Conservation (phyloP, 371 early-diverging fungal genomes). For the Saksenaea vasiformis region DNA sequence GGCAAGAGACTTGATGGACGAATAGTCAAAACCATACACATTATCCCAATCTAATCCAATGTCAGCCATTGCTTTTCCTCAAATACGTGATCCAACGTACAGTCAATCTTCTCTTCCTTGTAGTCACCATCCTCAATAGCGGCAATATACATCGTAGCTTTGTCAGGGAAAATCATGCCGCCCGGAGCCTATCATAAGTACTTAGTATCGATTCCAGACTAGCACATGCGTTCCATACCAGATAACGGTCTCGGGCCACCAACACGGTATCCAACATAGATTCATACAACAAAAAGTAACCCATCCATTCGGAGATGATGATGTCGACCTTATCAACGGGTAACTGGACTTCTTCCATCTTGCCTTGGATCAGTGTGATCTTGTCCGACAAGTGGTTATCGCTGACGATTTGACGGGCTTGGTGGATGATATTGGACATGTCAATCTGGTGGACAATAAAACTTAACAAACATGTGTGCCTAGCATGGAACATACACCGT, state of each 20-base stretch:
- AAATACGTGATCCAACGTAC: conserved; percentile 28
- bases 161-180: conserved; percentile 92
- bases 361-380: conserved; percentile 89
- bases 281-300: conserved; percentile 97
- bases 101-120: conserved; percentile 92
- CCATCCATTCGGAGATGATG: conserved; percentile 99
- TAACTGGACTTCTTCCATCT: conserved; percentile 92
- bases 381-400: conserved; percentile 87
- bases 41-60: conserved; percentile 79
- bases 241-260: conserved; percentile 92
- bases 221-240: conserved; percentile 45
- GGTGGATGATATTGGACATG: conserved; percentile 95
- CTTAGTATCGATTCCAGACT: background rate
- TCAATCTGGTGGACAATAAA: conserved; percentile 62
- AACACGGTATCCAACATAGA: conserved; percentile 98
- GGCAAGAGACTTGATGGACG: conserved; percentile 84
- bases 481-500: conserved; percentile 65
- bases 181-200: conserved; percentile 46
- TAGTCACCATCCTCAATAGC: conserved; percentile 95
- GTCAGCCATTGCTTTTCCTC: background rate
- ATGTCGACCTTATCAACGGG: conserved; percentile 93
- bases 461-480: background rate
- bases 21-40: conserved; percentile 94
- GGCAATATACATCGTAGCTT: conserved; percentile 88
- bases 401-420: conserved; percentile 86